Percentiles rank a stretch among this genome's conserved stretches.
These are phyloP conservation scores for Plasmopara muralis DNA, from an alignment of 352 stramenopile genomes.

Conservation along the genomic window DNA sequence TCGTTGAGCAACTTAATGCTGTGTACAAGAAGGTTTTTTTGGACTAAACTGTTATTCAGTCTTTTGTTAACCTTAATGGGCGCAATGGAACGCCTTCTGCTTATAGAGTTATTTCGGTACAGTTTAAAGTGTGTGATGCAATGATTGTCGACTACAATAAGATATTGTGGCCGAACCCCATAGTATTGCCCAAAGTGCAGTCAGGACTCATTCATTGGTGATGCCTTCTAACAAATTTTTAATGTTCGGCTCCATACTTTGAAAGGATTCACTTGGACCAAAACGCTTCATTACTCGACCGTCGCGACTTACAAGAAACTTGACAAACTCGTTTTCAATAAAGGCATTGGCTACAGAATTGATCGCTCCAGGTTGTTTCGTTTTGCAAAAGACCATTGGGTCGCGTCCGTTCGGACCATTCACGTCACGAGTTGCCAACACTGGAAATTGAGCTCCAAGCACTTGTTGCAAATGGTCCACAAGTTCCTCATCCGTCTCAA, in stretches of 20 bases:
- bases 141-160: not conserved
- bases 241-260: conserved; percentile 30
- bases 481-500: conserved; percentile 28
- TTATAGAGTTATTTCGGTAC: conserved; percentile 28
- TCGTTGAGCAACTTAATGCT: conserved; percentile 93
- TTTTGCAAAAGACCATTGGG: conserved; percentile 80
- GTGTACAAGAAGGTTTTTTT: conserved; percentile 73
- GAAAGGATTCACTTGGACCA: conserved; percentile 9
- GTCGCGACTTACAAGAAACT: conserved; percentile 84
- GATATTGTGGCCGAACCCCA: too few relatives aligned
- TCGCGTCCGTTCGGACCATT: conserved; percentile 78
- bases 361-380: conserved; percentile 38
- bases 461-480: conserved; percentile 14
- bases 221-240: conserved; percentile 21
- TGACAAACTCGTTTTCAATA: conserved; percentile 88
- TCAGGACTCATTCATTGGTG: not conserved
- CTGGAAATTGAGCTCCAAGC: conserved; percentile 29
- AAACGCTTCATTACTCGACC: conserved; percentile 71
- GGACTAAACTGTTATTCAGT: conserved; percentile 19
- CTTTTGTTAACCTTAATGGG: conserved; percentile 8
- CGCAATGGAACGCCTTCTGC: conserved; percentile 12
- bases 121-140: conserved; percentile 9
- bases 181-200: too few relatives aligned
- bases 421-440: conserved; percentile 75
- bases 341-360: conserved; percentile 33